phyloP scores from a whole-genome alignment of 805 yeast species.

The Candida verbasci region DNA sequence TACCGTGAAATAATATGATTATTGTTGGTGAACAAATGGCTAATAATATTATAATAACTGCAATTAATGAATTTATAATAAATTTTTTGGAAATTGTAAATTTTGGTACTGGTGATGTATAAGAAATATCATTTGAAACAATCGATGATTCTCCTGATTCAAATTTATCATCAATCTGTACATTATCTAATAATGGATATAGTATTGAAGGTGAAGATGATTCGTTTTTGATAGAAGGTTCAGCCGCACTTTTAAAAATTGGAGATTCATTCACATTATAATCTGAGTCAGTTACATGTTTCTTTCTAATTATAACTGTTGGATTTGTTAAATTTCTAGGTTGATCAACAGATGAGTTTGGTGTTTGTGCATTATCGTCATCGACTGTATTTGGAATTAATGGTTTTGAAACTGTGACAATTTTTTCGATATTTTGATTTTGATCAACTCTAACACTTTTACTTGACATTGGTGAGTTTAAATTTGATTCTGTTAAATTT shows the following conservation, averaged over 20 bases:
- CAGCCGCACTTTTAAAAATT: not conserved
- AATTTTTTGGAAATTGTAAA: not conserved
- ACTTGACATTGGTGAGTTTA: not conserved
- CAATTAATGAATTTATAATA: slow-evolving; percentile 1
- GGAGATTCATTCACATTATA: slow-evolving; percentile 5
- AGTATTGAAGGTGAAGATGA: slow-evolving; percentile 1
- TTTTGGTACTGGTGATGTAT: slow-evolving; percentile 1
- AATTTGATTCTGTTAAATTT: not conserved
- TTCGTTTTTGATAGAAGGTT: not conserved
- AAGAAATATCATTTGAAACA: not conserved
- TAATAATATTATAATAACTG: slow-evolving; percentile 11
- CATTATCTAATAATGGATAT: slow-evolving; percentile 1
- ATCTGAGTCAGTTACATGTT: slow-evolving; percentile 3
- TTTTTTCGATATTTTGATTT: no score
- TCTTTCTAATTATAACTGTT: slow-evolving; percentile 8
- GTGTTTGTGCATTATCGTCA: slow-evolving; percentile 10
- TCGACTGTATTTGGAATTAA: slow-evolving; percentile 6
- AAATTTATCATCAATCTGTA: not conserved
- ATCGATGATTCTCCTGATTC: not conserved
- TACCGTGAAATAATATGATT: slow-evolving; percentile 27
- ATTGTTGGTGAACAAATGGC: slow-evolving; percentile 18
- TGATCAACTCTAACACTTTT: no score
- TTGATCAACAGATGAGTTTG: slow-evolving; percentile 1
- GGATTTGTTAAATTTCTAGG: slow-evolving; percentile 1
- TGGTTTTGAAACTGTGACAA: no score